Evolutionary conservation across 116 monocot genomes (phyloP).

Genomic region (Phalaenopsis hybrid): DNA sequence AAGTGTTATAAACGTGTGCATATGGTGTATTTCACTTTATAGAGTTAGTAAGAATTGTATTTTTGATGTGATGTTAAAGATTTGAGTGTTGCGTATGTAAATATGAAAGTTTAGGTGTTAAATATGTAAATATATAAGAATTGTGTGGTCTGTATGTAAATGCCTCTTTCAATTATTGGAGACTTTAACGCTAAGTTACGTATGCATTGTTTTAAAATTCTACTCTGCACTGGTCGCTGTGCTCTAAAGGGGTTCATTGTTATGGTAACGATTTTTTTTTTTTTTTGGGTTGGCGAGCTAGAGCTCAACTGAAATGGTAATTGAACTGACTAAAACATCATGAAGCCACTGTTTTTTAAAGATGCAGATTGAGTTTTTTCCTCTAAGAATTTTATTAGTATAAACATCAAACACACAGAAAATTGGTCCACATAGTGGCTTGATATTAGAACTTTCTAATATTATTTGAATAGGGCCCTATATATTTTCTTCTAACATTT

Average conservation of each 20-base stretch:
- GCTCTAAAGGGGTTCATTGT: neutral
- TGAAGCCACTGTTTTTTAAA: neutral
- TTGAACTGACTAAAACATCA: neutral
- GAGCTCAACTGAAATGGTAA: neutral
- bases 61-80: too few relatives aligned
- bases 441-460: neutral
- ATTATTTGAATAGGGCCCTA: neutral
- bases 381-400: neutral
- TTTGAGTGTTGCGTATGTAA: too few relatives aligned
- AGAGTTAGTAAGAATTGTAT: too few relatives aligned
- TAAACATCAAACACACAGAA: neutral
- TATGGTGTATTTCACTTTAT: too few relatives aligned
- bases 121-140: too few relatives aligned
- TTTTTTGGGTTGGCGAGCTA: neutral
- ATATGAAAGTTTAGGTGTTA: too few relatives aligned
- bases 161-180: neutral
- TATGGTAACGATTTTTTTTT: neutral
- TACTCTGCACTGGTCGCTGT: neutral
- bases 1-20: too few relatives aligned
- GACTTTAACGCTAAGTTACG: neutral
- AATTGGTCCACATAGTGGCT: neutral
- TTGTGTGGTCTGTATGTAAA: too few relatives aligned
- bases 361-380: neutral
- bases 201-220: neutral
- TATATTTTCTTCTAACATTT: neutral